phyloP scores from a whole-genome alignment of 208 protist species.

The Trypanosoma theileri region DNA sequence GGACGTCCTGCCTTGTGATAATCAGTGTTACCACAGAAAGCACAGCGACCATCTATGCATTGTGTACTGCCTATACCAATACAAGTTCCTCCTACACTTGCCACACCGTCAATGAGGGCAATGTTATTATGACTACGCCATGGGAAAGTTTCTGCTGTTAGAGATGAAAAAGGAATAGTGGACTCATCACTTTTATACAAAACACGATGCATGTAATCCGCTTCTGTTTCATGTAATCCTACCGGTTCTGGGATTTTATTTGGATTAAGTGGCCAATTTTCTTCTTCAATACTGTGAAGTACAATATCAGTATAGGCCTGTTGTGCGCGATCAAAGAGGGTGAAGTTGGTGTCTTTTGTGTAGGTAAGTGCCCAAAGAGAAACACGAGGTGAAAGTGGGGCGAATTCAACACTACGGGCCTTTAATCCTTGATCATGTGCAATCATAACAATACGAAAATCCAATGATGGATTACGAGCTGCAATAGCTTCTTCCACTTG shows the following conservation, averaged over 20 bases:
- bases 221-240: conserved; percentile 26
- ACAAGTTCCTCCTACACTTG: conserved; percentile 73
- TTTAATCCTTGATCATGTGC: conserved; percentile 63
- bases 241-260: conserved; percentile 13
- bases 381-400: conserved; percentile 43
- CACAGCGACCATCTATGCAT: conserved; percentile 39
- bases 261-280: conserved; percentile 38
- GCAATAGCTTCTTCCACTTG: conserved; percentile 38
- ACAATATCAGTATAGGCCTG: conserved; percentile 48
- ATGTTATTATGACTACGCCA: conserved; percentile 69
- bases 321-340: conserved; percentile 60
- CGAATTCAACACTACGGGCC: conserved; percentile 43
- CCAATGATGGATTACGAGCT: conserved; percentile 42
- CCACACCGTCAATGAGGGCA: conserved; percentile 76
- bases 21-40: conserved; percentile 58
- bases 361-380: conserved; percentile 64
- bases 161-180: conserved; percentile 31
- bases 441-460: conserved; percentile 67
- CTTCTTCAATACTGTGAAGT: conserved; percentile 41
- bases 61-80: conserved; percentile 58
- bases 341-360: conserved; percentile 22
- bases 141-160: conserved; percentile 48
- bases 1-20: conserved; percentile 53
- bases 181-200: conserved; percentile 13
- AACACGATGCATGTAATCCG: conserved; percentile 17